Conservation (phyloP, 495 filamentous ascomycete genomes). For the Pseudomonodictys pantanalensis region DNA sequence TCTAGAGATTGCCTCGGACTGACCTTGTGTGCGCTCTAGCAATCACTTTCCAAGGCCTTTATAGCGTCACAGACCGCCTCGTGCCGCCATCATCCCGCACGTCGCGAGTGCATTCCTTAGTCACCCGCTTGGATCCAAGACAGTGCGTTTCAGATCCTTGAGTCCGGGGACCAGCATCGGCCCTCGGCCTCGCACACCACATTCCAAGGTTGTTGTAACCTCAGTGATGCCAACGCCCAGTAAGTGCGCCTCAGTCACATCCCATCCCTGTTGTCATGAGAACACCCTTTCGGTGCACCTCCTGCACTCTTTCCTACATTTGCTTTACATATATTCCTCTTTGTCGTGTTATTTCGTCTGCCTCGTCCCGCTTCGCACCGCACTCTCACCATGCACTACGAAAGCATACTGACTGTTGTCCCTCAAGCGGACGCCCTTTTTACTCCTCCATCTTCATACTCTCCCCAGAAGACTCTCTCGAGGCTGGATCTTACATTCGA, state of each 20-base stretch:
- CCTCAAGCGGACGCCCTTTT: constrained; percentile 31
- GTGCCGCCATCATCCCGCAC: constrained; percentile 29
- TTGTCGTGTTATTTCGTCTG: not conserved
- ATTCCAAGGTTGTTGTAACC: constrained; percentile 34
- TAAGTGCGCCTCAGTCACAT: constrained; percentile 33
- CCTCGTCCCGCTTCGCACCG: not conserved
- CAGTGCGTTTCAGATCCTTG: constrained; percentile 33
- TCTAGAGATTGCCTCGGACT: constrained; percentile 14
- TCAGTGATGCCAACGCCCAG: constrained; percentile 34
- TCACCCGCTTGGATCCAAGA: constrained; percentile 25
- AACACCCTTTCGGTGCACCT: constrained; percentile 9
- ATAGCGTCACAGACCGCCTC: constrained; percentile 31
- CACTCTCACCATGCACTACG: constrained; percentile 15
- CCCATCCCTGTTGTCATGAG: constrained; percentile 27
- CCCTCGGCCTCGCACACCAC: constrained; percentile 31
- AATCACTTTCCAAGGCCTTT: constrained; percentile 20
- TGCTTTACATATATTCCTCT: constrained; percentile 9
- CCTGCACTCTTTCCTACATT: not conserved
- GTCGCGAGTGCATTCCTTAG: constrained; percentile 31
- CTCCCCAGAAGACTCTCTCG: constrained; percentile 35
- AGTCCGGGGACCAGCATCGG: constrained; percentile 31
- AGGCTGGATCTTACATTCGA: constrained; percentile 39
- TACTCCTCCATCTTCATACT: constrained; percentile 33
- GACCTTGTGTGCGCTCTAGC: constrained; percentile 19
- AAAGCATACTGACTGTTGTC: constrained; percentile 32